Evolutionary conservation across 2,329 filamentous ascomycete species (phyloP).

Genomic region (Aspergillus sp.): DNA sequence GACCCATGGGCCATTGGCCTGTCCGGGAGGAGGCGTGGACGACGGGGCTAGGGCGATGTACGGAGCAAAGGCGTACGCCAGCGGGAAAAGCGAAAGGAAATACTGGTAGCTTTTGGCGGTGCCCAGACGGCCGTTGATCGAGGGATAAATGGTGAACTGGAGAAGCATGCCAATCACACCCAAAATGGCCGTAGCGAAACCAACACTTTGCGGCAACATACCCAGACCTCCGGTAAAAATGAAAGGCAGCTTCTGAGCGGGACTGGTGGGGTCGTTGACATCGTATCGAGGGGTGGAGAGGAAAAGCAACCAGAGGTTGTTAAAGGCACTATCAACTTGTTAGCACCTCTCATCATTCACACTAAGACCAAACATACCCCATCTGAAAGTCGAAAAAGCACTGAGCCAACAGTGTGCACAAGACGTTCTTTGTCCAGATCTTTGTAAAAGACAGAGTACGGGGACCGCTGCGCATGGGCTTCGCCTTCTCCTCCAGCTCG

Average conservation of each 20-base stretch:
- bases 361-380: constrained; percentile 22
- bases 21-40: constrained; percentile 35
- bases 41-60: constrained; percentile 67
- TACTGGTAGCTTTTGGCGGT: constrained; percentile 64
- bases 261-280: constrained; percentile 31
- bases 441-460: constrained; percentile 43
- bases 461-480: constrained; percentile 31
- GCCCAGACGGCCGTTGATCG: constrained; percentile 62
- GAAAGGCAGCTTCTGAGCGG: constrained; percentile 46
- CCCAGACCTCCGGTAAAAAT: constrained; percentile 68
- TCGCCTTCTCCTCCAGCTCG: constrained; percentile 32
- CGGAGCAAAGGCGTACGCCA: constrained; percentile 67
- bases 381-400: constrained; percentile 71
- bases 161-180: constrained; percentile 69
- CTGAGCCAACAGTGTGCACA: constrained; percentile 57
- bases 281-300: constrained; percentile 64
- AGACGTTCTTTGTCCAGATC: constrained; percentile 53
- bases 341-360: background rate
- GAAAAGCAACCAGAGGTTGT: constrained; percentile 72
- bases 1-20: constrained; percentile 43
- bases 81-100: constrained; percentile 65
- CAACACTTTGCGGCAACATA: constrained; percentile 64
- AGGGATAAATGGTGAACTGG: constrained; percentile 67
- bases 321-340: constrained; percentile 59
- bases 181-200: constrained; percentile 69